These are phyloP conservation scores for Sporothrix luriei DNA, from an alignment of 2,329 filamentous ascomycete genomes.

Conservation along the genomic window DNA sequence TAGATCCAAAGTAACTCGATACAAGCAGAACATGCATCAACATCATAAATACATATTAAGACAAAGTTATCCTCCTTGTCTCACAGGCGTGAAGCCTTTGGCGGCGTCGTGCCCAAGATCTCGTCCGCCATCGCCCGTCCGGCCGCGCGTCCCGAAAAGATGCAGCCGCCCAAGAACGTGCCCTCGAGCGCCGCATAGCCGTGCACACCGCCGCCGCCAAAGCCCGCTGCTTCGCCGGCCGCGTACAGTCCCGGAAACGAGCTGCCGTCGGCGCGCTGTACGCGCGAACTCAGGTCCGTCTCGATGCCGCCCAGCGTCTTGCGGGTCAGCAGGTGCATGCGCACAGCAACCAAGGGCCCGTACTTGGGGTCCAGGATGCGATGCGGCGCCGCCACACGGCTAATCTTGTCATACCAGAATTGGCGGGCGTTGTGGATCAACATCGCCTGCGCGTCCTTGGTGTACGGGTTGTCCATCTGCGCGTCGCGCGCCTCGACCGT, in stretches of 20 bases:
- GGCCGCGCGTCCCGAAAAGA: conserved; percentile 62
- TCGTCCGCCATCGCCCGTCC: conserved; percentile 59
- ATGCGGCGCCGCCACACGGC: conserved; percentile 58
- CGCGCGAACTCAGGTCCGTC: conserved; percentile 60
- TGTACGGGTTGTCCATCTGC: conserved; percentile 59
- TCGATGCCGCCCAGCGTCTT: conserved; percentile 64
- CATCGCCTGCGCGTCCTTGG: conserved; percentile 65
- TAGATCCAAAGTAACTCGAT: background rate
- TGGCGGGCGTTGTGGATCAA: conserved; percentile 59
- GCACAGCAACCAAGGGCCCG: conserved; percentile 62
- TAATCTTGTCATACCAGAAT: conserved; percentile 58
- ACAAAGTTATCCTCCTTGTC: background rate
- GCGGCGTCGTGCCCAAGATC: conserved; percentile 36
- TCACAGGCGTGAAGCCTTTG: background rate
- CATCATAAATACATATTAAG: background rate
- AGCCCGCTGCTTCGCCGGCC: conserved; percentile 62
- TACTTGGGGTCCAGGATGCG: conserved; percentile 56
- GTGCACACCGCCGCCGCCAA: conserved; percentile 64
- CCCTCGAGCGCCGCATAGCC: conserved; percentile 65
- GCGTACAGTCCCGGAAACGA: conserved; percentile 60
- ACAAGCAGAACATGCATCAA: background rate
- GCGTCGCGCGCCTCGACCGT: conserved; percentile 57
- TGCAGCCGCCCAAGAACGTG: conserved; percentile 64
- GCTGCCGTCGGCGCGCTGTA: conserved; percentile 54
- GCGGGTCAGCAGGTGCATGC: conserved; percentile 62